These are phyloP conservation scores for Lepiota brunneoincarnata DNA, from an alignment of 768 basidiomycete genomes.

Conservation along the genomic window DNA sequence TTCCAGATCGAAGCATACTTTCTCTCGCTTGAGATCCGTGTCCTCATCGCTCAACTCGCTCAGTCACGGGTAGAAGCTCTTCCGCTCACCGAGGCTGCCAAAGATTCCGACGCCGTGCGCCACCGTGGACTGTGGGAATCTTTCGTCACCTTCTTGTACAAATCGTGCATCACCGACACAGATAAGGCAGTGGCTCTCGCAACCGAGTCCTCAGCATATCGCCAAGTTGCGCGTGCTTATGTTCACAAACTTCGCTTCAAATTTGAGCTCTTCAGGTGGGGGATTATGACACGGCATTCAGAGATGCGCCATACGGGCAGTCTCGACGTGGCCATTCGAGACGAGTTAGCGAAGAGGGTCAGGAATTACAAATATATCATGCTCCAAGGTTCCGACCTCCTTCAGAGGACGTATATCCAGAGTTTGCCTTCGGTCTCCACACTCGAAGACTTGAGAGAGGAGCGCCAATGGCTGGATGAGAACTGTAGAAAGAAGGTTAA, in stretches of 20 bases:
- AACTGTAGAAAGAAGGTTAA: neutral
- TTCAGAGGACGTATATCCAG: neutral
- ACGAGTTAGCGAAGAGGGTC: no score
- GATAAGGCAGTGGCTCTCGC: slow-evolving; percentile 45
- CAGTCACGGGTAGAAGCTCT: slow-evolving; percentile 35
- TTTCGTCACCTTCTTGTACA: slow-evolving; percentile 44
- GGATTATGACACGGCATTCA: slow-evolving; percentile 24
- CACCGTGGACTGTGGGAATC: slow-evolving; percentile 42
- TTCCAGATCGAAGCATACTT: slow-evolving; percentile 63
- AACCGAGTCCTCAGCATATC: slow-evolving; percentile 44
- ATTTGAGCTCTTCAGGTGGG: slow-evolving; percentile 17
- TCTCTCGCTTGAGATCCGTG: slow-evolving; percentile 50
- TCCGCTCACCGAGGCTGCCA: slow-evolving; percentile 13
- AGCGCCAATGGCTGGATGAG: neutral
- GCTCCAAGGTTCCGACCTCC: neutral
- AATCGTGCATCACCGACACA: slow-evolving; percentile 45
- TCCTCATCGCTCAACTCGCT: slow-evolving; percentile 46
- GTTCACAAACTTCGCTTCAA: slow-evolving; percentile 53
- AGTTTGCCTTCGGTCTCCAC: slow-evolving; percentile 13
- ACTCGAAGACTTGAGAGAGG: neutral
- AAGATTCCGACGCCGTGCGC: slow-evolving; percentile 17
- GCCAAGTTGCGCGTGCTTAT: slow-evolving; percentile 47
- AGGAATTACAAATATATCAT: no score
- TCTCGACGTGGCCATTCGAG: neutral
- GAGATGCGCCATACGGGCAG: slow-evolving; percentile 15